These are phyloP conservation scores for Diplocarpon rosae DNA, from an alignment of 2,329 filamentous ascomycete genomes.

Conservation along the genomic window DNA sequence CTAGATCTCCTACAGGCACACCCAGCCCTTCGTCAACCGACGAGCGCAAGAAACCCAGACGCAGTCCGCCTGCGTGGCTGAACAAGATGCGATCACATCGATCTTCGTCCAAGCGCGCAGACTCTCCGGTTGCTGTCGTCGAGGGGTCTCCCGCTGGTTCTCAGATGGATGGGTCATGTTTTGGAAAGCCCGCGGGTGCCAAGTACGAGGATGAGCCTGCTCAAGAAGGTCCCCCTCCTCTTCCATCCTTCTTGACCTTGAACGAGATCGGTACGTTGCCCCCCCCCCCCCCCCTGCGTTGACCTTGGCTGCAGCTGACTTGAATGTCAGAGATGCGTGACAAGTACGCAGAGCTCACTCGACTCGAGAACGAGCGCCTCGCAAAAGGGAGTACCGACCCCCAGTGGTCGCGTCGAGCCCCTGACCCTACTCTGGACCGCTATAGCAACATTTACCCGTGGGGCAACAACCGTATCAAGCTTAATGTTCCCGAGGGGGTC, in stretches of 20 bases:
- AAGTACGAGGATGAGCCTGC: constrained; percentile 3
- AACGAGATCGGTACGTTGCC: constrained; percentile 35
- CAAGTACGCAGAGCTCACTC: constrained; percentile 53
- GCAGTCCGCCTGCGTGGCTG: constrained; percentile 23
- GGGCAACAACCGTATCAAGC: constrained; percentile 72
- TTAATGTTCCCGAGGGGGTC: constrained; percentile 63
- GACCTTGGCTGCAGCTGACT: constrained; percentile 8
- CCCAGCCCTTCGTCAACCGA: constrained; percentile 5
- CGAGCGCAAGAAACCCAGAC: constrained; percentile 11
- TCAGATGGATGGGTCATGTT: constrained; percentile 12
- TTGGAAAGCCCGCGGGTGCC: constrained; percentile 7
- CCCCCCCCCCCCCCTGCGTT: constrained; percentile 4
- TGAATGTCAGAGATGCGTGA: constrained; percentile 36
- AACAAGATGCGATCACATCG: constrained; percentile 23
- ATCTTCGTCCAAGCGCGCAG: constrained; percentile 19
- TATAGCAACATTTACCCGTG: constrained; percentile 88
- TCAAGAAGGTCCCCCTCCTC: constrained; percentile 9
- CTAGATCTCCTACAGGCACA: constrained; percentile 8
- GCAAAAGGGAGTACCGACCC: constrained; percentile 22
- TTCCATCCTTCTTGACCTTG: constrained; percentile 43
- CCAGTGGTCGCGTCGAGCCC: constrained; percentile 47
- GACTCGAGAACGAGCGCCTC: constrained; percentile 35
- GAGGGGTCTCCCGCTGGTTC: constrained; percentile 5
- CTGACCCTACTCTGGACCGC: constrained; percentile 58
- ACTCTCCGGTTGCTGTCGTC: constrained; percentile 13